Base-by-base conservation (phyloP, 2,329 filamentous ascomycete genomes). In the Pseudocercospora macadamiae region DNA sequence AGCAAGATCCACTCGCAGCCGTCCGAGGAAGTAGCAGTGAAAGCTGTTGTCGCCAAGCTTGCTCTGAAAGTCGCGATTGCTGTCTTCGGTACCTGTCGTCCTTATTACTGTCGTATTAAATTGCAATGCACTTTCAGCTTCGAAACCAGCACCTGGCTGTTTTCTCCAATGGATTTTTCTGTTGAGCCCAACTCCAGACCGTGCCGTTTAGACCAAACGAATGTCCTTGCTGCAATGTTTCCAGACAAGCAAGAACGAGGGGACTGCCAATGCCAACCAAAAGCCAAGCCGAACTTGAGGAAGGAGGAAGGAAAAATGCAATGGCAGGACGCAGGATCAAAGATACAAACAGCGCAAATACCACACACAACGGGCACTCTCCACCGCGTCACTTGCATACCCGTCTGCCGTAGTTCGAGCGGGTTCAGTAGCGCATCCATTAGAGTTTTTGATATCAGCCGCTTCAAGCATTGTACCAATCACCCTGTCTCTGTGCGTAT, bases 361-460 rank as follows among this genome's bases (percentile, higher is more conserved):
- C 42, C 21, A 21, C 19, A 9, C 5, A 45, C 21, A 25, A n/a
- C 21, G n/a, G 16, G 19, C 12, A 32, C 28, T 32, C 28, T 32
- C 28, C 28, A 32, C 28, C 42, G 42, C 42, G 42, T n/a, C 42
- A 45, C 42, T 21, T 25, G 42, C 42, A 45, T 45, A 23, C 9
- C 42, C 42, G 42, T 23, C 23, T 47, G 42, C 42, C 21, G 42
- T 47, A 44, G 18, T 47, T 47, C 19, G 23, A 28, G 42, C 18
- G 21, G 23, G 21, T 12, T 14, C 42, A 45, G 42, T 45, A n/a
- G 42, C 21, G 42, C 42, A 45, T 45, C 19, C 21, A 26, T 28
- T 23, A 28, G 42, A 45, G 19, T 25, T 45, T 25, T 45, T 45
- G 39, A 45, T 45, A 45, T 45, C 39, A 45, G 39, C 39, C 39